phyloP scores from a whole-genome alignment of 139 green algal species.

The Chlorella sp. region DNA sequence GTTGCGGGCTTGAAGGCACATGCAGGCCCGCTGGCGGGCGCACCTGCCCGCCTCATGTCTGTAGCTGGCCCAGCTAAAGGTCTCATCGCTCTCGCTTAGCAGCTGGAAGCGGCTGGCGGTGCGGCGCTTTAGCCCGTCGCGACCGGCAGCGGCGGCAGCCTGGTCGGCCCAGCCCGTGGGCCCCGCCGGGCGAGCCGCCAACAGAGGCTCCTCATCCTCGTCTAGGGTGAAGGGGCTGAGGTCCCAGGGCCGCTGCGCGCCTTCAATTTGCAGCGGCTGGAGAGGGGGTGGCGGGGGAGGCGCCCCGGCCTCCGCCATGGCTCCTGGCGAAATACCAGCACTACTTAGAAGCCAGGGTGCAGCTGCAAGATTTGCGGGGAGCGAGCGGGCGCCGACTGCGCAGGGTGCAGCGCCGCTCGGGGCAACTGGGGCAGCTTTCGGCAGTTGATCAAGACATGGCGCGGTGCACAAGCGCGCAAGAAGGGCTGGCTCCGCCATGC shows the following conservation, averaged over 20 bases:
- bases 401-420: too few species aligned
- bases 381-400: too few species aligned
- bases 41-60: slow-evolving; percentile 9
- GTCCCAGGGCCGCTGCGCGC: not conserved
- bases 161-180: not conserved
- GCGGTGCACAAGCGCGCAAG: too few species aligned
- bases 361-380: too few species aligned
- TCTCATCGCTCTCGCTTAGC: not conserved
- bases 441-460: too few species aligned
- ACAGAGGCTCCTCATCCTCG: slow-evolving; percentile 6
- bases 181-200: not conserved
- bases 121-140: not conserved
- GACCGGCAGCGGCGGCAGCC: not conserved
- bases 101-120: not conserved
- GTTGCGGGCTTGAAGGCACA: not conserved
- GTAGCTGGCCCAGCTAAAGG: not conserved
- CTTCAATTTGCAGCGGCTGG: not conserved
- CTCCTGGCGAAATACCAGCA: too few species aligned
- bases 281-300: not conserved
- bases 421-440: too few species aligned
- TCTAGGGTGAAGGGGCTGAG: not conserved
- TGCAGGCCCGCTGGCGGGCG: not conserved
- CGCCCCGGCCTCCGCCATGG: not conserved
- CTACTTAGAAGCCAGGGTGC: too few species aligned
- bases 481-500: too few species aligned